A percentile compares a stretch with the other conserved stretches of the same genome.
Conservation (phyloP, 257 asterid species). For the Euphrasia confusa region DNA sequence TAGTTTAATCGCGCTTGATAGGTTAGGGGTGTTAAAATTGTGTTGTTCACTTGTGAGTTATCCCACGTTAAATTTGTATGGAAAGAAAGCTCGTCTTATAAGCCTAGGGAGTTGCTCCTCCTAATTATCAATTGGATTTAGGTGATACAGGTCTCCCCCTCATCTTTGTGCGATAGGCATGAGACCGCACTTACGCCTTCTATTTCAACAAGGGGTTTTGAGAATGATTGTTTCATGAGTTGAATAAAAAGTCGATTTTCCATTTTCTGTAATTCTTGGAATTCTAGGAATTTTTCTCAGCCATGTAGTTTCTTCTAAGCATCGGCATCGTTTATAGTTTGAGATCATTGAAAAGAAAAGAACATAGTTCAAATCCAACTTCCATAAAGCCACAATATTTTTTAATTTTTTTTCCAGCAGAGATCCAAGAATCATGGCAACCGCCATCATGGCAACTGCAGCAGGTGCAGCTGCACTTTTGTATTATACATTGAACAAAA, state of each 20-base stretch:
- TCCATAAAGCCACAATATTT: too few relatives aligned
- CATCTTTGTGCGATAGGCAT: too few relatives aligned
- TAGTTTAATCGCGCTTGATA: too few relatives aligned
- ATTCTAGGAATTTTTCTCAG: conserved; percentile 2
- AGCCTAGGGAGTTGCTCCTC: too few relatives aligned
- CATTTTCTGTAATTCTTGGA: neutral
- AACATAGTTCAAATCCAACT: neutral
- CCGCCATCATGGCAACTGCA: conserved; percentile 98
- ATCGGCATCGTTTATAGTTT: conserved; percentile 14
- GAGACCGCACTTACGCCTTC: too few relatives aligned
- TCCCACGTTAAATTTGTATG: too few relatives aligned
- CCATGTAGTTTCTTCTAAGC: conserved; percentile 18
- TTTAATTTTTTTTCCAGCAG: conserved; percentile 20
- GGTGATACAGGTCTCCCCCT: too few relatives aligned
- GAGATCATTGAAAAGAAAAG: neutral
- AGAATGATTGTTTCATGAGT: neutral
- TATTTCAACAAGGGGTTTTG: neutral
- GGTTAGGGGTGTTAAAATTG: too few relatives aligned
- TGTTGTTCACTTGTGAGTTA: too few relatives aligned
- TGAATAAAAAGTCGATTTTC: neutral
- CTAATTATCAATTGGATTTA: too few relatives aligned
- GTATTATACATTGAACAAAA: conserved; percentile 79
- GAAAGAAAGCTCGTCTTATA: too few relatives aligned
- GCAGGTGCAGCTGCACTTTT: conserved; percentile 99
- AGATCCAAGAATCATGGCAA: conserved; percentile 72